phyloP scores from a whole-genome alignment of 2,329 filamentous ascomycete species.

The Peltaster fructicola region DNA sequence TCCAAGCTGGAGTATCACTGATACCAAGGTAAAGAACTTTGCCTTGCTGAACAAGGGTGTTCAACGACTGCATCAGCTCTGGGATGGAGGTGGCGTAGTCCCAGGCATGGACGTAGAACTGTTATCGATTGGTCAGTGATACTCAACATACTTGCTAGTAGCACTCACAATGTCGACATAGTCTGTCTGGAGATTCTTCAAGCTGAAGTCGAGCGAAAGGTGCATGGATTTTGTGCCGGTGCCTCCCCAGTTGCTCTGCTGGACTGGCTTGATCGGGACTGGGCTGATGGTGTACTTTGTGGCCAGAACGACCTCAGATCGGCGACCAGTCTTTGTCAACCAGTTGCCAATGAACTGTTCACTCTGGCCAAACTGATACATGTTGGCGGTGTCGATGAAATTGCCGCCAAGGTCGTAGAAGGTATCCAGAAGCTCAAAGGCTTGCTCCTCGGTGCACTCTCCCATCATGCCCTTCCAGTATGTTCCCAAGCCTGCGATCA shows the following conservation, averaged over 20 bases:
- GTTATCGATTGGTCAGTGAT: background rate
- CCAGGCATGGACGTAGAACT: slow-evolving; percentile 17
- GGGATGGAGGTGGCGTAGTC: slow-evolving; percentile 31
- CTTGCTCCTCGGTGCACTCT: slow-evolving; percentile 12
- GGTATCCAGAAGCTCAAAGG: slow-evolving; percentile 19
- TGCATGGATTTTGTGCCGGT: slow-evolving; percentile 23
- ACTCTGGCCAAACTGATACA: slow-evolving; percentile 24
- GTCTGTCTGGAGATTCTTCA: slow-evolving; percentile 15
- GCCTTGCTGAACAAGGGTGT: slow-evolving; percentile 18
- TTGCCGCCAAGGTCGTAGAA: slow-evolving; percentile 20
- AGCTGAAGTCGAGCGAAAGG: slow-evolving; percentile 20
- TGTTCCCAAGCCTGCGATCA: background rate
- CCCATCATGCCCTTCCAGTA: slow-evolving; percentile 7
- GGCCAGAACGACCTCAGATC: slow-evolving; percentile 33
- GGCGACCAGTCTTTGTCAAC: slow-evolving; percentile 23
- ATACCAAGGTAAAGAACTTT: slow-evolving; percentile 24
- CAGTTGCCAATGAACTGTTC: slow-evolving; percentile 28
- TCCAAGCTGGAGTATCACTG: slow-evolving; percentile 23
- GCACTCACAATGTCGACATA: slow-evolving; percentile 7
- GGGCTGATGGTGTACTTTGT: too few species aligned
- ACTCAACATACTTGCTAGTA: background rate
- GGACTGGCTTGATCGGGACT: too few species aligned
- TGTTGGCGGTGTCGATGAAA: slow-evolving; percentile 20
- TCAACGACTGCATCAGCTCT: slow-evolving; percentile 22
- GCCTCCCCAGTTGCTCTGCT: slow-evolving; percentile 29